Conservation (phyloP, 345 rosid genomes). For the Citrus trifoliata region DNA sequence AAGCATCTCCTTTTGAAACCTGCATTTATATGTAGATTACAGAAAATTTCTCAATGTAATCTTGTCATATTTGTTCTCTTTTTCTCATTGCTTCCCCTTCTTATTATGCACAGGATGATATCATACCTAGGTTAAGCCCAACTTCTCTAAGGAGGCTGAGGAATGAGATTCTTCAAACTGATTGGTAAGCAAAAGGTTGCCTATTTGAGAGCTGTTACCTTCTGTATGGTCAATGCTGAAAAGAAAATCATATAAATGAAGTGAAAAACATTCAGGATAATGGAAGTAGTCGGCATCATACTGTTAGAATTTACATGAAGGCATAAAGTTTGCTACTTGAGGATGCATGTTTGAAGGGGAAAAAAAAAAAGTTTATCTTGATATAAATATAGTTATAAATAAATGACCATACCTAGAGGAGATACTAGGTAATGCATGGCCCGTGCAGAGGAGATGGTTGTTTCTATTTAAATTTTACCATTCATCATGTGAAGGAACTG, state of each 20-base stretch:
- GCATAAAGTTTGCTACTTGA: neutral
- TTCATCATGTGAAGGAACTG: neutral
- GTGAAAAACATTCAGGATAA: neutral
- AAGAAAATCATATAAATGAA: neutral
- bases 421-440: neutral
- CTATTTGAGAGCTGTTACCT: neutral
- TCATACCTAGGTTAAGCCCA: slow-evolving; percentile 73
- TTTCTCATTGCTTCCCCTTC: neutral
- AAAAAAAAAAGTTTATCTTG: neutral
- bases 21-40: neutral
- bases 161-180: slow-evolving; percentile 82
- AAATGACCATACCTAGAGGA: neutral
- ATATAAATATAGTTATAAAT: too few relatives aligned
- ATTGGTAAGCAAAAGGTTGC: slow-evolving; percentile 53
- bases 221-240: neutral
- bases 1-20: neutral
- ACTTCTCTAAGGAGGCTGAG: slow-evolving; percentile 76
- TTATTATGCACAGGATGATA: slow-evolving; percentile 59
- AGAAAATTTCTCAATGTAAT: neutral
- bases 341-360: neutral
- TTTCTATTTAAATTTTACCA: neutral
- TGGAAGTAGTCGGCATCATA: neutral
- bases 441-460: neutral
- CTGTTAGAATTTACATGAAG: neutral
- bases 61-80: neutral